Conservation (phyloP, 768 basidiomycete species). For the Rhizopogon vinicolor region DNA sequence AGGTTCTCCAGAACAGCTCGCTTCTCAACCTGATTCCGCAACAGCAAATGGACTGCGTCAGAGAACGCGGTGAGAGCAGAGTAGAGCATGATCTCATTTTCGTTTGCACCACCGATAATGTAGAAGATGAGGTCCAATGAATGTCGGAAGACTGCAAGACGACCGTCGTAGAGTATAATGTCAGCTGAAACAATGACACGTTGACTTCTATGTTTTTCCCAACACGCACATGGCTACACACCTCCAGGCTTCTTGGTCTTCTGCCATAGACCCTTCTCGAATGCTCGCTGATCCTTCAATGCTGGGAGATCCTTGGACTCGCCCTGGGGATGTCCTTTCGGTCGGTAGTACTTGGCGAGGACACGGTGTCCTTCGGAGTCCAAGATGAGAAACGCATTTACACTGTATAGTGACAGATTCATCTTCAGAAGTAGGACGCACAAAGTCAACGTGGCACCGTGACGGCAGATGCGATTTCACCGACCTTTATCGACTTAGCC, state of each 20-base stretch:
- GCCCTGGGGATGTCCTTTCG: conserved; percentile 60
- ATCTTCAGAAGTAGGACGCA: conserved; percentile 6
- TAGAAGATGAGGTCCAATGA: conserved; percentile 95
- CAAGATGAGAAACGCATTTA: conserved; percentile 84
- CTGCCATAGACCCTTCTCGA: conserved; percentile 93
- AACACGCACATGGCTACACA: conserved; percentile 30
- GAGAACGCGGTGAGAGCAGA: conserved; percentile 78
- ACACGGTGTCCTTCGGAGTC: conserved; percentile 96
- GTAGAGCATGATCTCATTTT: conserved; percentile 96
- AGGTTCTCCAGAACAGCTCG: conserved; percentile 91
- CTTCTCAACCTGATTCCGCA: conserved; percentile 94
- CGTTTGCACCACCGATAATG: conserved; percentile 78
- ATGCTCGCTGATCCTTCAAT: conserved; percentile 89
- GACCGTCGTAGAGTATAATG: conserved; percentile 86
- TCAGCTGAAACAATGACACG: conserved; percentile 56
- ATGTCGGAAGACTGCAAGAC: conserved; percentile 91
- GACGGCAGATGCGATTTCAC: neutral
- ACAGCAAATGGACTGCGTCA: conserved; percentile 80
- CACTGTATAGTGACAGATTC: conserved; percentile 87
- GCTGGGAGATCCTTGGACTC: conserved; percentile 60
- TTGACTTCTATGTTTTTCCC: neutral
- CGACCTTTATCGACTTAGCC: neutral
- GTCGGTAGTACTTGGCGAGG: conserved; percentile 90
- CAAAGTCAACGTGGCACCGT: neutral
- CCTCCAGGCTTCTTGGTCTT: conserved; percentile 95